A percentile compares a stretch with the other conserved stretches of the same genome.
Evolutionary conservation across 2,329 filamentous ascomycete genomes (phyloP).

Genomic region (Pyricularia sp.): DNA sequence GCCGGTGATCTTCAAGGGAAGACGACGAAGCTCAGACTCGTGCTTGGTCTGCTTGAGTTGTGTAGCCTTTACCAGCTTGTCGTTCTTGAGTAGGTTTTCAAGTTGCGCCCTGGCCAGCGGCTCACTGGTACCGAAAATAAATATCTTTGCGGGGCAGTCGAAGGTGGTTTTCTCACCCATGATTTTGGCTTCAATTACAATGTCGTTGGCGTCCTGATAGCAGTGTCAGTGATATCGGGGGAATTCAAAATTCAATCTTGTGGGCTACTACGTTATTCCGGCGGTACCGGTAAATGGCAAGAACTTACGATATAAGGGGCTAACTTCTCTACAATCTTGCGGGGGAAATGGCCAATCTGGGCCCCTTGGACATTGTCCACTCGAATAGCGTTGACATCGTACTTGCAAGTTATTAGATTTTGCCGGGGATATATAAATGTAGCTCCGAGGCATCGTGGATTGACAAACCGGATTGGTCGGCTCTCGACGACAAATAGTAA

Average conservation of each 20-base stretch:
- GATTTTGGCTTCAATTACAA: constrained; percentile 61
- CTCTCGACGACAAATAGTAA: constrained; percentile 49
- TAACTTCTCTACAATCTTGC: constrained; percentile 58
- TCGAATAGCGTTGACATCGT: constrained; percentile 68
- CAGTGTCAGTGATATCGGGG: constrained; percentile 11
- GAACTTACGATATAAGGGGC: constrained; percentile 57
- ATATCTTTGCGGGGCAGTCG: constrained; percentile 64
- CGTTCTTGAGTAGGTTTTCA: constrained; percentile 51
- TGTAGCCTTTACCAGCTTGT: constrained; percentile 53
- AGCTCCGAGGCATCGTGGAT: not conserved
- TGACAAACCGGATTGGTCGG: constrained; percentile 38
- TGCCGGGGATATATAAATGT: not conserved
- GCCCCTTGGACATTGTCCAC: constrained; percentile 65
- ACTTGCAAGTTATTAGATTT: constrained; percentile 21
- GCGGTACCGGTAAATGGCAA: not conserved
- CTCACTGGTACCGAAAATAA: constrained; percentile 59
- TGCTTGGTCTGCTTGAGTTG: constrained; percentile 41
- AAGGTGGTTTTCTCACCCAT: constrained; percentile 55
- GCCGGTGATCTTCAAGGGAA: not conserved
- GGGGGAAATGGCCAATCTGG: constrained; percentile 74
- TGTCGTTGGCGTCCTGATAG: constrained; percentile 42
- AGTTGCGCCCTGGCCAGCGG: constrained; percentile 40
- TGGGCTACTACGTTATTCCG: not conserved
- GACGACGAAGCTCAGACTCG: not conserved
- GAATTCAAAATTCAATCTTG: not conserved